Evolutionary conservation across 495 filamentous ascomycete species (phyloP), one percentile per base, ranked within the genome.

Genomic region (Xeromyces bisporus): DNA sequence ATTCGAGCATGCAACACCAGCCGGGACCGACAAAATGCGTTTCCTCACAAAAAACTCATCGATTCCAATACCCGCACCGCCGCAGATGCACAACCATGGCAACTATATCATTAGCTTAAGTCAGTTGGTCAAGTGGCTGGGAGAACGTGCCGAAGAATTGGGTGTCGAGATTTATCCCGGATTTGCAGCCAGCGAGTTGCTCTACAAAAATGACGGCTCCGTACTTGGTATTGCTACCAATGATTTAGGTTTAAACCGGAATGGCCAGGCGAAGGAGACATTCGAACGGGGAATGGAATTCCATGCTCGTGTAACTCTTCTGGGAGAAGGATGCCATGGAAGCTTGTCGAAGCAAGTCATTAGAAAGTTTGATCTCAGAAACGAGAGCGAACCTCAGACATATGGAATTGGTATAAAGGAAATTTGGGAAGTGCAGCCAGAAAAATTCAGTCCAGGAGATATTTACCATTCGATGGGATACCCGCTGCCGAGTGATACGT

Each of bases 201-300:
- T 99, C 27, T 99, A 94, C 51, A 69, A 71, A 20, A 39, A 68
- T 6, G 86, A 93, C 47, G 87, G 89, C 2, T 79, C 77, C 2
- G 89, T 99, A 20, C 77, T 75, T 53, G 89, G 89, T 41, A 89
- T 99, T 20, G 89, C 89, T 12, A 99, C 89, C 29, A 96, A 96
- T 43, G 91, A 99, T 50, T 52, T 93, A 15, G 89, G 89, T 4
- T 66, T 96, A 28, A 71, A 66, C 3, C 70, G 84, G 17, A 65
- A 75, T 37, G 87, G 86, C 9, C 77, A 80, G 55, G 71, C 85
- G 3, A 99, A 93, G 57, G 69, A 87, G 15, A 73, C 55, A n/a
- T 99, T 93, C 44, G 85, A 94, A 56, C 62, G 89, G 29, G 89
- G 89, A 25, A 99, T 99, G 89, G 89, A 93, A 56, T 99, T 99